Evolutionary conservation across 257 asterid species (phyloP), one percentile per base, ranked within the genome.

Genomic region (Solanum pinnatisectum): DNA sequence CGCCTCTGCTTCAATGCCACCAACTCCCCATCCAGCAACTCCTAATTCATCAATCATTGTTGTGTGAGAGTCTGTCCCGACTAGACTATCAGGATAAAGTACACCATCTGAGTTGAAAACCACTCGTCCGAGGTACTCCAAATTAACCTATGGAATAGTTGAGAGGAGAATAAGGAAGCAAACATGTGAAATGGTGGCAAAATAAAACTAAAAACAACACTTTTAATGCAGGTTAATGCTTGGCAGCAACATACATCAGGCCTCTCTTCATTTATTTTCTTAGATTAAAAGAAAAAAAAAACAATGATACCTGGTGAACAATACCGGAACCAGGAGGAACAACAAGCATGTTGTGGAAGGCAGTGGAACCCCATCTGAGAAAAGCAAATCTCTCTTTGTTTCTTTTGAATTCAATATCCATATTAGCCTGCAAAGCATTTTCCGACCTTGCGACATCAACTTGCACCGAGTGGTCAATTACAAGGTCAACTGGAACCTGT

Each of bases 311-410:
- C 98, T 96, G 99, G 71, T 96, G 99, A 84, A 96, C 98, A 88
- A 96, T 96, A 81, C 99, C 98, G 79, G 99, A 96, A 88, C 99
- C 99, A 87, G 99, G 98, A 89, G 99, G 99, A 89, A 96, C 98
- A 87, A 96, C 98, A 72, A 96, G 99, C 99, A 95, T 95, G 86
- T 95, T 95, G 87, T 49, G 93, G 91, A 95, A 96, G 89, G 99
- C 98, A 46, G 92, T 92, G 40, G 99, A 95, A 46, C 99, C 98
- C 99, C 99, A 96, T 87, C 95, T 95, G 14, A 96, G 98, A 83
- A 96, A 96, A 87, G 97, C 98, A 92, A 96, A 96, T 86, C 98
- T 96, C 92, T 96, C 99, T 72, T 89, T 92, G 91, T 96, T 96
- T 91, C 98, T 94, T 91, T 92, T 89, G 86, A 96, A 96, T 84